Percentiles rank a stretch among this genome's conserved stretches.
Evolutionary conservation across 148 eudicot genomes (phyloP).

Genomic region (Agrostemma githago): DNA sequence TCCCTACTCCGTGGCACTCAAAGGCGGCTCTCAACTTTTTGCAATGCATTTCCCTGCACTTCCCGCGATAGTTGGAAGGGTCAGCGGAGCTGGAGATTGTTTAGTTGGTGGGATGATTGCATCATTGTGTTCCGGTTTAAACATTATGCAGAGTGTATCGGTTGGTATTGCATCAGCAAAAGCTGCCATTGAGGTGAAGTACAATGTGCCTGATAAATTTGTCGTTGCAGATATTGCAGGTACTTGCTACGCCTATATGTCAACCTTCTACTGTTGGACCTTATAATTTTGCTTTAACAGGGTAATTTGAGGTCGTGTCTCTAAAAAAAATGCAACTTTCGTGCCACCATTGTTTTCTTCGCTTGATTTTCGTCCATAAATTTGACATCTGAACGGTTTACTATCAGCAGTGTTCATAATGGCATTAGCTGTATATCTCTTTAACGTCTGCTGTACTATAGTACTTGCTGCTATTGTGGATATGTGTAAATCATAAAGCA

Average conservation of each 20-base stretch:
- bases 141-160: slow-evolving; percentile 77
- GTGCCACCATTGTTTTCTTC: neutral
- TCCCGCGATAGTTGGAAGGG: slow-evolving; percentile 61
- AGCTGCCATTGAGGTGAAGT: slow-evolving; percentile 61
- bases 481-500: neutral
- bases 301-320: neutral
- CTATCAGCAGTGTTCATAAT: neutral
- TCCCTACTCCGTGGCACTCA: slow-evolving; percentile 20
- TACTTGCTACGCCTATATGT: slow-evolving; percentile 16
- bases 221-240: slow-evolving; percentile 59
- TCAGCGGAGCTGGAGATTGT: slow-evolving; percentile 98
- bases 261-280: neutral
- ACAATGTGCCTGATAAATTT: slow-evolving; percentile 60
- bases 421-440: neutral
- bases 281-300: neutral
- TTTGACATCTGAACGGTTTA: neutral
- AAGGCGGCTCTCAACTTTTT: slow-evolving; percentile 35
- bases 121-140: slow-evolving; percentile 71
- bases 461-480: neutral
- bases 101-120: slow-evolving; percentile 85
- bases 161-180: slow-evolving; percentile 92
- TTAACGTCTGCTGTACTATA: neutral
- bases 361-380: neutral
- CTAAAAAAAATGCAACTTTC: neutral
- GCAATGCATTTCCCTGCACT: slow-evolving; percentile 82